Evolutionary conservation across 345 rosid species (phyloP).

Genomic region (Eucalyptus camaldulensis): DNA sequence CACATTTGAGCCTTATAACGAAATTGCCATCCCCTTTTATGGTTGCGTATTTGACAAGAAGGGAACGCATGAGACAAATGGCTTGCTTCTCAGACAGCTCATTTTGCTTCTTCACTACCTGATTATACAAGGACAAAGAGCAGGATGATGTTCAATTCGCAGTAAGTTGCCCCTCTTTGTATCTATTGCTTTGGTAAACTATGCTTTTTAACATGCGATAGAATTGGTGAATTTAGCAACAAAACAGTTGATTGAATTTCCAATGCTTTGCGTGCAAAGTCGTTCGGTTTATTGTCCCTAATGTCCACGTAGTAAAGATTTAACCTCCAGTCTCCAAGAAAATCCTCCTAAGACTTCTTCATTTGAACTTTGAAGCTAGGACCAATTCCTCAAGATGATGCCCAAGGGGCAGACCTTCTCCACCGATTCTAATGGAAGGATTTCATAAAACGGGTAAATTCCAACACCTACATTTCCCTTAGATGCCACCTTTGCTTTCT

Average conservation of each 20-base stretch:
- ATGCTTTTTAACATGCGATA: not conserved
- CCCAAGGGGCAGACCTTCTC: constrained; percentile 44
- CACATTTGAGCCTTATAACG: too few species aligned
- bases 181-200: not conserved
- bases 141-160: constrained; percentile 81
- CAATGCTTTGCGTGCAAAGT: not conserved
- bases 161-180: constrained; percentile 19
- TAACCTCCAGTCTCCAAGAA: not conserved
- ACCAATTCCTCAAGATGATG: constrained; percentile 47
- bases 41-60: too few species aligned
- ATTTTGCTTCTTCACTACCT: not conserved
- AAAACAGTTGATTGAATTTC: not conserved
- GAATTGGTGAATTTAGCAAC: not conserved
- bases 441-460: constrained; percentile 73
- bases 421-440: constrained; percentile 87
- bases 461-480: not conserved
- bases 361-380: constrained; percentile 39
- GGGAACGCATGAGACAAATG: not conserved
- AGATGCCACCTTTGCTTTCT: not conserved
- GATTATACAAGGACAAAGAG: constrained; percentile 67
- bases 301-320: not conserved
- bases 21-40: too few species aligned
- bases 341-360: not conserved
- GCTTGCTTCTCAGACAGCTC: not conserved
- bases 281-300: not conserved